Percentiles rank a stretch among this genome's conserved stretches.
Evolutionary conservation across 768 basidiomycete genomes (phyloP).

Genomic region (Pleurotus sapidus): DNA sequence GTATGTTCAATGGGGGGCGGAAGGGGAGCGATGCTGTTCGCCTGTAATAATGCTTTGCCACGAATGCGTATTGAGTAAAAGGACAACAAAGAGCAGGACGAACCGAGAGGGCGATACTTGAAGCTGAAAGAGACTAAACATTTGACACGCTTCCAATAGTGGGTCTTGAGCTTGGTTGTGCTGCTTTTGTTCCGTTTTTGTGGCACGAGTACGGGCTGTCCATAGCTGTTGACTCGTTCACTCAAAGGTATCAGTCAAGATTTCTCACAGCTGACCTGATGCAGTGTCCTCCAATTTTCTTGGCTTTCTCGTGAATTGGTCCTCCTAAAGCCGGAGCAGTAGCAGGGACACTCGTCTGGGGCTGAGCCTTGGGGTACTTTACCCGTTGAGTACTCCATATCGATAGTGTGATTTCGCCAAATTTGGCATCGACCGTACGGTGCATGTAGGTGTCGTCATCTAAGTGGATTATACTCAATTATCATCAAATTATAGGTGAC

Average conservation of each 20-base stretch:
- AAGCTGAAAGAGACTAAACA: constrained; percentile 12
- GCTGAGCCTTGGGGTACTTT: constrained; percentile 1
- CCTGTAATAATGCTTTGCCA: background rate
- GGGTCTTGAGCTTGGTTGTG: background rate
- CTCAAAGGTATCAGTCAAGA: background rate
- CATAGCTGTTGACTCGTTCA: background rate
- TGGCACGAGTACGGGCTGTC: background rate
- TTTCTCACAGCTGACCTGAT: constrained; percentile 15
- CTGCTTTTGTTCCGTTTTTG: too few relatives aligned
- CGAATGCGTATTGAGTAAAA: background rate
- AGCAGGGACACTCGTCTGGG: background rate
- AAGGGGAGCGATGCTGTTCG: background rate
- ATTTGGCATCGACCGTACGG: background rate
- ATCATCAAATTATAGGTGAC: too few relatives aligned
- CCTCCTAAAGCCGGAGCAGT: background rate
- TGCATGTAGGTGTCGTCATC: constrained; percentile 12
- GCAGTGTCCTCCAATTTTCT: constrained; percentile 24
- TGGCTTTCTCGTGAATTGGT: constrained; percentile 22
- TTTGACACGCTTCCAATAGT: background rate
- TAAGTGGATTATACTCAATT: background rate
- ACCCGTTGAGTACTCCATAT: constrained; percentile 8
- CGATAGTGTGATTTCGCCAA: constrained; percentile 8
- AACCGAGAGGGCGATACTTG: constrained; percentile 18
- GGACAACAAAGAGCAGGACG: background rate
- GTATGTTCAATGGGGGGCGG: background rate